Conservation (phyloP, 140 eudicot genomes). For the Cichorium intybus region DNA sequence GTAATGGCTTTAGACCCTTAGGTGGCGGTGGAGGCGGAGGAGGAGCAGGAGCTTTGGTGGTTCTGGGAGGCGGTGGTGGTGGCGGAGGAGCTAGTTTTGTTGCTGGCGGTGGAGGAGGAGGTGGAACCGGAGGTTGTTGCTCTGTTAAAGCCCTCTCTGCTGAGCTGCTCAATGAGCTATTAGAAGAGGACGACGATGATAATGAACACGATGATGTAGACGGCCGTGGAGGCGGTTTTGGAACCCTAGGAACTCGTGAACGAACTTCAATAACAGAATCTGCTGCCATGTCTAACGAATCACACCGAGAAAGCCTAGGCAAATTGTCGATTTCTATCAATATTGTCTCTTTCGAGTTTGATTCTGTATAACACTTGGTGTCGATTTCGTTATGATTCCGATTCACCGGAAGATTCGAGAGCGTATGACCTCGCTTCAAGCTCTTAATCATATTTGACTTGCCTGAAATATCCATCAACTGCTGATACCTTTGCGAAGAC, state of each 20-base stretch:
- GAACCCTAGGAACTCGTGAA: constrained; percentile 78
- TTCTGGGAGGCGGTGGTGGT: constrained; percentile 46
- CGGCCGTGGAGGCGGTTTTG: constrained; percentile 88
- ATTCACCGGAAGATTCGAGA: constrained; percentile 11
- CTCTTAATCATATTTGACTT: constrained; percentile 38
- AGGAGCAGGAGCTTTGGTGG: constrained; percentile 41
- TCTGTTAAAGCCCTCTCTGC: constrained; percentile 52
- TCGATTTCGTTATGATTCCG: constrained; percentile 6
- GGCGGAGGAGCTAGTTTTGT: constrained; percentile 41
- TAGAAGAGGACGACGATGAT: constrained; percentile 43
- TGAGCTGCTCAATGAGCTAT: constrained; percentile 31
- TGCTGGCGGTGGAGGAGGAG: constrained; percentile 34
- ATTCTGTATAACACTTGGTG: constrained; percentile 29
- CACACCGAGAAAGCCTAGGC: constrained; percentile 40
- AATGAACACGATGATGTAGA: constrained; percentile 25
- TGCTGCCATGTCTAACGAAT: constrained; percentile 51
- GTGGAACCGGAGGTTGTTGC: constrained; percentile 29
- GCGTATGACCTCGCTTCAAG: constrained; percentile 35
- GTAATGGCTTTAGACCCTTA: constrained; percentile 34
- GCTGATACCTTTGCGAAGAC: constrained; percentile 47
- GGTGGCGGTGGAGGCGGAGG: constrained; percentile 78
- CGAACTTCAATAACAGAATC: constrained; percentile 34
- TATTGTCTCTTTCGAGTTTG: constrained; percentile 30
- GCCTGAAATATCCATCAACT: constrained; percentile 35
- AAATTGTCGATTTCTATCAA: constrained; percentile 33